Conservation (phyloP, 345 rosid species). For the Pistacia integerrima region DNA sequence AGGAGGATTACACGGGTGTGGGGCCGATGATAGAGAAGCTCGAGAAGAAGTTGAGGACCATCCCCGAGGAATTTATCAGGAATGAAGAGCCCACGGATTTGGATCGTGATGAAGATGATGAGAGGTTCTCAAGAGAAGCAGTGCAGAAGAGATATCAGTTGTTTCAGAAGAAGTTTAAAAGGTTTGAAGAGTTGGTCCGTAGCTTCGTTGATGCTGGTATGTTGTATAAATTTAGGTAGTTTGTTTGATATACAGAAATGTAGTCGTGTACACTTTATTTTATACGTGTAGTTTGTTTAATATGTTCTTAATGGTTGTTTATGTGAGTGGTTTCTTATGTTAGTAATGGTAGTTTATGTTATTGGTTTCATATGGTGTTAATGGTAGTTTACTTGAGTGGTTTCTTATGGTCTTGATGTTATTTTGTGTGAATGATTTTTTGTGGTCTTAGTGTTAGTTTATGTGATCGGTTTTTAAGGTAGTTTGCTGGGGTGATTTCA, state of each 20-base stretch:
- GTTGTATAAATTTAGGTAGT: neutral
- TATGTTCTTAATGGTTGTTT: no score
- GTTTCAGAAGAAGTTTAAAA: conserved; percentile 57
- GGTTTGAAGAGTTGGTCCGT: conserved; percentile 69
- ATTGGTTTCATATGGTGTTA: no score
- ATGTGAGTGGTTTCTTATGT: no score
- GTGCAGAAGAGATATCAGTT: conserved; percentile 31
- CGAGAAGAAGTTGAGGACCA: conserved; percentile 57
- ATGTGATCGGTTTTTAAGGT: no score
- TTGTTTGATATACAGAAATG: neutral
- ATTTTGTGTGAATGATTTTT: no score
- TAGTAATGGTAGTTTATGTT: no score
- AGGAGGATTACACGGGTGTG: conserved; percentile 84
- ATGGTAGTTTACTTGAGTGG: no score
- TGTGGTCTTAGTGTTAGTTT: no score
- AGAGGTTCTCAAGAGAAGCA: conserved; percentile 42
- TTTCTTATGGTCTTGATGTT: no score
- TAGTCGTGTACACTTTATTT: no score
- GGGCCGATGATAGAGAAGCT: conserved; percentile 75
- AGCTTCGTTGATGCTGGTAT: conserved; percentile 57
- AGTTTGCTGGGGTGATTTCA: no score
- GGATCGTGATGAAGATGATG: conserved; percentile 68
- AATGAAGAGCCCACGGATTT: conserved; percentile 77
- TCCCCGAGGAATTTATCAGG: conserved; percentile 29
- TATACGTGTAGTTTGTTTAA: no score